Evolutionary conservation across 2,329 filamentous ascomycete genomes (phyloP).

Genomic region (Didymella exigua): DNA sequence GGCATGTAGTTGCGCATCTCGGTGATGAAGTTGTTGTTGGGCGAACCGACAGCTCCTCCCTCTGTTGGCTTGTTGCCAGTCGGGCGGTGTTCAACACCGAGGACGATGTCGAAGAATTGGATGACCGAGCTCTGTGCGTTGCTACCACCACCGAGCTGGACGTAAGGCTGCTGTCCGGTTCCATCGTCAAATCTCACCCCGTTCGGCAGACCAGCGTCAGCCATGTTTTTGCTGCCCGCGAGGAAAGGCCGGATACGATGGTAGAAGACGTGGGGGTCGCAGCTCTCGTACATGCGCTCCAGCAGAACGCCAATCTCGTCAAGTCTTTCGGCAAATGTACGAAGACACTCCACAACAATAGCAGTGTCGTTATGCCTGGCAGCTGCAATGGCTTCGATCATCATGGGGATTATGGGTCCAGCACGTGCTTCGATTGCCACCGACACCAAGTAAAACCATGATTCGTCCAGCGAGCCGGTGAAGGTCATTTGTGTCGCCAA

Average conservation of each 20-base stretch:
- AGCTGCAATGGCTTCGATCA: conserved; percentile 85
- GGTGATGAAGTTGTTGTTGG: conserved; percentile 86
- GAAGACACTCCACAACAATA: conserved; percentile 78
- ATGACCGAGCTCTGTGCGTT: conserved; percentile 97
- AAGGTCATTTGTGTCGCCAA: conserved; percentile 87
- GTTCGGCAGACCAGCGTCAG: conserved; percentile 83
- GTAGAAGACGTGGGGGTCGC: conserved; percentile 94
- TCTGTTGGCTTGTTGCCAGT: conserved; percentile 71
- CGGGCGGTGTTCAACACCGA: conserved; percentile 87
- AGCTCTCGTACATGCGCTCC: conserved; percentile 91
- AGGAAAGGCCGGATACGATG: conserved; percentile 94
- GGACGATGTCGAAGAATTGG: conserved; percentile 93
- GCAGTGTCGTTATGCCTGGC: conserved; percentile 71
- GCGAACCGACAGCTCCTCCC: conserved; percentile 47
- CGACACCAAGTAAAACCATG: conserved; percentile 97
- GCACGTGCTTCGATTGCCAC: conserved; percentile 94
- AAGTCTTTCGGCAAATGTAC: conserved; percentile 81
- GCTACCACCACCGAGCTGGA: conserved; percentile 89
- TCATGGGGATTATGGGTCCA: conserved; percentile 82
- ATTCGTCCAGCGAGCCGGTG: conserved; percentile 93
- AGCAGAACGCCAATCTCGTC: conserved; percentile 82
- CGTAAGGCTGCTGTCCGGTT: conserved; percentile 69
- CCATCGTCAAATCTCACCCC: conserved; percentile 89
- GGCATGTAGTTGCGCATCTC: conserved; percentile 99
- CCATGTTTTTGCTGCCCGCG: conserved; percentile 97